phyloP scores from a whole-genome alignment of 1,139 yeast genomes.

The Candida smagusa region DNA sequence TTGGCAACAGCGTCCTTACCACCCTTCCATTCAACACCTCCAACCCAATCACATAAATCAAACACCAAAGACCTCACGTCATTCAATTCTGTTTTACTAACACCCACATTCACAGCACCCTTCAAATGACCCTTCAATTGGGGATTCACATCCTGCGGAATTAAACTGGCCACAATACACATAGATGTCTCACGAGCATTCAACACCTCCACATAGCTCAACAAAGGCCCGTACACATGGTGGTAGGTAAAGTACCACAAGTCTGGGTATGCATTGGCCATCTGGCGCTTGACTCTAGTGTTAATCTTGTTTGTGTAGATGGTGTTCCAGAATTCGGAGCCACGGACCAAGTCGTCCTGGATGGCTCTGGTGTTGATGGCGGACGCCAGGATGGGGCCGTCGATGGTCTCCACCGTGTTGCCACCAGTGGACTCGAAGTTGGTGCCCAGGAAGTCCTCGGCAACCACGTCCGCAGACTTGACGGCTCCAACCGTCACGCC shows the following conservation, averaged over 20 bases:
- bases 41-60: conserved; percentile 72
- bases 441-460: conserved; percentile 43
- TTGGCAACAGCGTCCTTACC: conserved; percentile 66
- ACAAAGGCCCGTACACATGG: conserved; percentile 74
- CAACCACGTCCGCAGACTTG: conserved; percentile 36
- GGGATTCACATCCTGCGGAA: conserved; percentile 94
- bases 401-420: conserved; percentile 34
- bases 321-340: conserved; percentile 67
- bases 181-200: conserved; percentile 70
- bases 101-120: conserved; percentile 83
- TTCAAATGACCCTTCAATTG: conserved; percentile 86
- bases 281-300: conserved; percentile 60
- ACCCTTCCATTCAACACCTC: conserved; percentile 44
- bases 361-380: conserved; percentile 30
- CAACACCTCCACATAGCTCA: conserved; percentile 65
- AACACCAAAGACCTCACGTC: conserved; percentile 62
- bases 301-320: conserved; percentile 73
- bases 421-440: conserved; percentile 22
- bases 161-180: conserved; percentile 73
- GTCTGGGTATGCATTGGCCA: conserved; percentile 79
- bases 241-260: conserved; percentile 71
- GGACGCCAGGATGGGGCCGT: conserved; percentile 37
- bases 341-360: conserved; percentile 40
- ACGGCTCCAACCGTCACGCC: conserved; percentile 35
- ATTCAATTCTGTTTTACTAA: conserved; percentile 59